Percentiles rank a stretch among this genome's conserved stretches.
Evolutionary conservation across 352 stramenopile genomes (phyloP).

Genomic region (Phytopythium oedochilum): DNA sequence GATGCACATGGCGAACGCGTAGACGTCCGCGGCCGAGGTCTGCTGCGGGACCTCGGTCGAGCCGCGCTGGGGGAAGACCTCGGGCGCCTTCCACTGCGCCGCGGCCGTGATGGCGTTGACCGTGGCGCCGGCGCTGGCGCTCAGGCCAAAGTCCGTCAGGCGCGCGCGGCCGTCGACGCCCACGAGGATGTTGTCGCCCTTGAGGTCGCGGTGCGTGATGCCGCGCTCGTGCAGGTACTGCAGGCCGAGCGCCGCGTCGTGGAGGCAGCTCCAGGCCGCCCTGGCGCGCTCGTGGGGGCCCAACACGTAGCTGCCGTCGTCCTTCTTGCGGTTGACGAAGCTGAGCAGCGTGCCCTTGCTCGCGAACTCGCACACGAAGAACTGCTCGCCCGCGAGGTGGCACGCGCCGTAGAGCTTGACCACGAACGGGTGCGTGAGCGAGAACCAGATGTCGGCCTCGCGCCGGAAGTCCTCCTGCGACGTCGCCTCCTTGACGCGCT

Average conservation of each 20-base stretch:
- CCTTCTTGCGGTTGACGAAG: not conserved
- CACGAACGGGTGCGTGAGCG: conserved; percentile 22
- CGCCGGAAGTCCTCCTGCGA: conserved; percentile 9
- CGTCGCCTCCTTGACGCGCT: not conserved
- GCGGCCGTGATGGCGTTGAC: not conserved
- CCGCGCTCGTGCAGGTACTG: conserved; percentile 11
- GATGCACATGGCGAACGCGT: conserved; percentile 12
- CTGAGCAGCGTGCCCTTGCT: not conserved
- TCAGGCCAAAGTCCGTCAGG: conserved; percentile 19
- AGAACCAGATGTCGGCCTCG: conserved; percentile 19
- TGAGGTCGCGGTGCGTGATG: conserved; percentile 19
- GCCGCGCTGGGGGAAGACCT: not conserved
- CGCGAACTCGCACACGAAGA: conserved; percentile 15
- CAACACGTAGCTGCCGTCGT: not conserved
- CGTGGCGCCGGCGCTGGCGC: not conserved
- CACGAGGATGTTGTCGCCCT: conserved; percentile 23
- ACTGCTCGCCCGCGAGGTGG: conserved; percentile 14
- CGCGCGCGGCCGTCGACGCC: conserved; percentile 6
- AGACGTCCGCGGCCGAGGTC: conserved; percentile 6
- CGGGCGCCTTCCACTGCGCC: conserved; percentile 6
- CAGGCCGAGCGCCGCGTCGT: conserved; percentile 16
- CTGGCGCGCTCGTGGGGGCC: not conserved
- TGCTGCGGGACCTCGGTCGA: not conserved
- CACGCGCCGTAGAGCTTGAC: conserved; percentile 22
- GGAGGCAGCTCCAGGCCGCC: conserved; percentile 7